These are phyloP conservation scores for Filosporella fistucella DNA, from an alignment of 495 filamentous ascomycete genomes.

Conservation along the genomic window DNA sequence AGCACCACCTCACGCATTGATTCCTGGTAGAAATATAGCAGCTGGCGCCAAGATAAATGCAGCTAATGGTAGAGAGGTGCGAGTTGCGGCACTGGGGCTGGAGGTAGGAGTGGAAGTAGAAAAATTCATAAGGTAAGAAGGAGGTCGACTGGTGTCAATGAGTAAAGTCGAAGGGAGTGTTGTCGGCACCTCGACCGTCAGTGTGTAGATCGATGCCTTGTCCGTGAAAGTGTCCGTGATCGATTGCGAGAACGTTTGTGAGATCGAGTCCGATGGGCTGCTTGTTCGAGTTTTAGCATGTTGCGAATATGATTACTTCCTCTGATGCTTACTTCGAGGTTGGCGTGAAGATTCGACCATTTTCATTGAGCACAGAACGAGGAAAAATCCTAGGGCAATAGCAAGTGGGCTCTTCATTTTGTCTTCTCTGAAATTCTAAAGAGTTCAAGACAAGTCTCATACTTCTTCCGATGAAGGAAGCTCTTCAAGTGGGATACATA, in stretches of 20 bases:
- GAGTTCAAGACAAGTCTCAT: too few species aligned
- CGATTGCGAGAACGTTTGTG: background rate
- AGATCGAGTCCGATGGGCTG: slow-evolving; percentile 1
- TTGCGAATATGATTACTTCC: background rate
- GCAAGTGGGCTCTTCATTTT: slow-evolving; percentile 11
- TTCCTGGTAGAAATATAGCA: slow-evolving; percentile 3
- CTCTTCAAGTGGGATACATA: too few species aligned
- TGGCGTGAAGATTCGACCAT: background rate
- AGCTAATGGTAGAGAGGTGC: slow-evolving; percentile 1
- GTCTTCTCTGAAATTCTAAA: too few species aligned
- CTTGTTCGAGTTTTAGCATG: slow-evolving; percentile 5
- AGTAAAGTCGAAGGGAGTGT: slow-evolving; percentile 10
- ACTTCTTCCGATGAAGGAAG: too few species aligned
- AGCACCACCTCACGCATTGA: slow-evolving; percentile 6
- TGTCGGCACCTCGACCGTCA: slow-evolving; percentile 10
- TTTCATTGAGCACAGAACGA: slow-evolving; percentile 5
- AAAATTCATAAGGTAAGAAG: slow-evolving; percentile 4
- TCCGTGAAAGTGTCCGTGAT: slow-evolving; percentile 4
- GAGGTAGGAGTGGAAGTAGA: slow-evolving; percentile 1
- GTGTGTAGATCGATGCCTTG: slow-evolving; percentile 6
- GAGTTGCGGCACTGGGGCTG: slow-evolving; percentile 3
- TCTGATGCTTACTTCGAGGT: slow-evolving; percentile 3
- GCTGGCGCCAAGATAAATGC: slow-evolving; percentile 5
- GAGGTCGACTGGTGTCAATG: slow-evolving; percentile 2
- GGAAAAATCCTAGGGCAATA: slow-evolving; percentile 4